Conservation (phyloP, 1,139 yeast genomes). For the Protomyces arabidopsidicola region DNA sequence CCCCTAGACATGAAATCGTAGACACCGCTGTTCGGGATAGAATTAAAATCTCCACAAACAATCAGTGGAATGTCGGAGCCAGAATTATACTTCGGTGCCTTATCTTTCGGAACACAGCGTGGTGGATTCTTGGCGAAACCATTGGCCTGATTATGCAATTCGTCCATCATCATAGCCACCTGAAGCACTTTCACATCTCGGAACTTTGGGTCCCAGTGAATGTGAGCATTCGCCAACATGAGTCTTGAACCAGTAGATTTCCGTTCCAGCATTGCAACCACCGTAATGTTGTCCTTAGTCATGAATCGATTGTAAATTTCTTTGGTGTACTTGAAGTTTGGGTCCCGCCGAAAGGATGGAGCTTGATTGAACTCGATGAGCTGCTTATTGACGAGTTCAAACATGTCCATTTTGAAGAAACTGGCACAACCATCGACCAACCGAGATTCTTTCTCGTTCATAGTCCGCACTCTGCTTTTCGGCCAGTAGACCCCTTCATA, state of each 20-base stretch:
- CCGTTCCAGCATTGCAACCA: conserved; percentile 74
- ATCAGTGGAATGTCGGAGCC: conserved; percentile 66
- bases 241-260: conserved; percentile 64
- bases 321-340: conserved; percentile 84
- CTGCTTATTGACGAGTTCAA: conserved; percentile 65
- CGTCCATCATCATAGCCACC: conserved; percentile 86
- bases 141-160: conserved; percentile 51
- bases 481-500: conserved; percentile 78
- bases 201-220: conserved; percentile 97
- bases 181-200: conserved; percentile 96
- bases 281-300: conserved; percentile 91
- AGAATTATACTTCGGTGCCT: conserved; percentile 47
- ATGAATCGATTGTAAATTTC: conserved; percentile 93
- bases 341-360: conserved; percentile 57
- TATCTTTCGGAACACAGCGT: conserved; percentile 30
- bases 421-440: conserved; percentile 98
- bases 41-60: conserved; percentile 94
- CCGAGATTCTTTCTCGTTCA: conserved; percentile 75
- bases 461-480: conserved; percentile 88
- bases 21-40: conserved; percentile 82
- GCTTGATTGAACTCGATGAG: conserved; percentile 80
- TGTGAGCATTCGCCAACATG: conserved; percentile 81
- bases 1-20: conserved; percentile 85
- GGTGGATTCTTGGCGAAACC: conserved; percentile 44
- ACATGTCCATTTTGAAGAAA: conserved; percentile 66